A percentile compares a stretch with the other conserved stretches of the same genome.
Evolutionary conservation across 2,329 filamentous ascomycete genomes (phyloP).

Genomic region (Phyllosticta citriasiana): DNA sequence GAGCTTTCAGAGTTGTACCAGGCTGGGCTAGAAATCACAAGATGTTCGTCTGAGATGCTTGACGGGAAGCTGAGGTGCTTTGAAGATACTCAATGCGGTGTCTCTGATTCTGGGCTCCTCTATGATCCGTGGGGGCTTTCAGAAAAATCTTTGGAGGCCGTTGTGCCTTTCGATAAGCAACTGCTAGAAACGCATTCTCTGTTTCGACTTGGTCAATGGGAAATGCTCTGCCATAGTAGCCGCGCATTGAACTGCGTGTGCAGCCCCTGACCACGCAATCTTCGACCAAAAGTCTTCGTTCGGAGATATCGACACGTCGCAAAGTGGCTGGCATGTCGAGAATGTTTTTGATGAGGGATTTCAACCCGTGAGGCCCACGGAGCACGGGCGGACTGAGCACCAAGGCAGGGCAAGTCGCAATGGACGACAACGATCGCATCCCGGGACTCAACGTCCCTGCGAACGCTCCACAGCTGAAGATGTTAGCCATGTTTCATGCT

Average conservation of each 20-base stretch:
- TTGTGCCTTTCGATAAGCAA: not conserved
- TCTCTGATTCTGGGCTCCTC: not conserved
- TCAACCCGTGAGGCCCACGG: not conserved
- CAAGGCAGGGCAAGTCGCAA: not conserved
- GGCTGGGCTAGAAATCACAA: not conserved
- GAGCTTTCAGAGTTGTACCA: not conserved
- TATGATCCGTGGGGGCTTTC: not conserved
- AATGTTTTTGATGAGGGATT: not conserved
- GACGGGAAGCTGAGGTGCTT: not conserved
- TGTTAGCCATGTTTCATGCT: slow-evolving; percentile 3
- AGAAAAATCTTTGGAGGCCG: not conserved
- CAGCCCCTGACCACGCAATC: not conserved
- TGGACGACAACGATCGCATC: not conserved
- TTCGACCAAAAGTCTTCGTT: not conserved
- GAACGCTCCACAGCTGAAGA: not conserved
- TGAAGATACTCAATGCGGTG: not conserved
- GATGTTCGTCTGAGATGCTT: not conserved
- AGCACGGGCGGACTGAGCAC: not conserved
- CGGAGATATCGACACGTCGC: not conserved
- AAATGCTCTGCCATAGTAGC: not conserved
- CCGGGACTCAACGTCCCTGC: not conserved
- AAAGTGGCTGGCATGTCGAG: not conserved
- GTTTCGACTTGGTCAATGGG: not conserved
- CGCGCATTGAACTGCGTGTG: not conserved
- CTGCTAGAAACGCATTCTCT: not conserved